Percentiles rank a stretch among this genome's conserved stretches.
These are phyloP conservation scores for Aspergillus tamarii DNA, from an alignment of 2,329 filamentous ascomycete genomes.

Conservation along the genomic window DNA sequence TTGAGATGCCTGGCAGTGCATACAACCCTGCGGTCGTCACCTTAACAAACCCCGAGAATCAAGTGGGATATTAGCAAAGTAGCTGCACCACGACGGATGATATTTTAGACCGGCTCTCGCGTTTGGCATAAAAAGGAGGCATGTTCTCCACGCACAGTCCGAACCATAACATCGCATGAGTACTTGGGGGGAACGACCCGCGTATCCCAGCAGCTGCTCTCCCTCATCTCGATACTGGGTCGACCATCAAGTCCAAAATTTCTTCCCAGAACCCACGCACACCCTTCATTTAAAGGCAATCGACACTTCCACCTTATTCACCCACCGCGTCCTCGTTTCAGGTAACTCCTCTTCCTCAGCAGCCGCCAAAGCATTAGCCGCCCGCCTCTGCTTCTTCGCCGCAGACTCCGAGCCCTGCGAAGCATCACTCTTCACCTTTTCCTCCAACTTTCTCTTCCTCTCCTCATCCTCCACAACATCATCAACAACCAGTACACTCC, in stretches of 20 bases:
- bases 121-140: neutral
- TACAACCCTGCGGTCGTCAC: neutral
- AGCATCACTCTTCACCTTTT: slow-evolving; percentile 23
- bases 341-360: slow-evolving; percentile 44
- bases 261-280: neutral
- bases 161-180: neutral
- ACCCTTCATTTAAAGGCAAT: slow-evolving; percentile 44
- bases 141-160: neutral
- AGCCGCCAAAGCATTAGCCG: slow-evolving; percentile 22
- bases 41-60: neutral
- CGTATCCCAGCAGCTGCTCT: neutral
- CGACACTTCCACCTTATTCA: slow-evolving; percentile 52
- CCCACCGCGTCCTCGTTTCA: slow-evolving; percentile 49
- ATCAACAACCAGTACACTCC: slow-evolving; percentile 62
- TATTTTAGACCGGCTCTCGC: neutral
- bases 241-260: neutral
- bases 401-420: slow-evolving; percentile 25
- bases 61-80: no score
- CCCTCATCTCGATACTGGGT: neutral
- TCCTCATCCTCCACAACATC: slow-evolving; percentile 55
- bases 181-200: neutral
- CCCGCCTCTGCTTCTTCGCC: slow-evolving; percentile 35
- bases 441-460: slow-evolving; percentile 28
- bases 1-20: neutral
- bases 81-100: neutral